Conservation (phyloP, 306 rosid genomes). For the Pterocarpus macrocarpus region DNA sequence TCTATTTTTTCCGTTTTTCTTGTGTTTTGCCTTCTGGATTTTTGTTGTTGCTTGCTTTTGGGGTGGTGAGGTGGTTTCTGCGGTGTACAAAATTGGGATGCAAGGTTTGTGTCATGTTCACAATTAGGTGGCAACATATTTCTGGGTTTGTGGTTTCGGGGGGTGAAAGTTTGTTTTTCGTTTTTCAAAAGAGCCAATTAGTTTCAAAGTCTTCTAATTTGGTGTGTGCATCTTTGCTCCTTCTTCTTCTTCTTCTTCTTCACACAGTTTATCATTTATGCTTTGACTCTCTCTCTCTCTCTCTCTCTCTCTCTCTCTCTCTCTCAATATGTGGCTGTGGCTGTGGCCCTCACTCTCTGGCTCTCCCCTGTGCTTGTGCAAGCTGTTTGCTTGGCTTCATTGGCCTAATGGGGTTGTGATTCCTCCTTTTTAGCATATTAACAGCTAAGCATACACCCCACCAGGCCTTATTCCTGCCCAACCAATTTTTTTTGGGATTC, state of each 20-base stretch:
- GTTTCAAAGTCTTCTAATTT: slow-evolving; percentile 27
- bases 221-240: slow-evolving; percentile 4
- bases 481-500: slow-evolving; percentile 42
- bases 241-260: not conserved
- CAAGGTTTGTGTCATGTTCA: slow-evolving; percentile 13
- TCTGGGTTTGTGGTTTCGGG: not conserved
- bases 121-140: slow-evolving; percentile 23
- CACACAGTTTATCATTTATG: slow-evolving; percentile 10
- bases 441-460: slow-evolving; percentile 48
- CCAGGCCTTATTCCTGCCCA: slow-evolving; percentile 35
- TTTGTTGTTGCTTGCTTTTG: slow-evolving; percentile 23
- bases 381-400: slow-evolving; percentile 32
- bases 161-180: slow-evolving; percentile 6
- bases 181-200: not conserved
- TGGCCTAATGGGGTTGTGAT: slow-evolving; percentile 46
- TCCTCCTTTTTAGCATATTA: slow-evolving; percentile 50
- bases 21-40: slow-evolving; percentile 25
- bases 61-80: not conserved
- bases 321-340: not conserved
- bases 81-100: slow-evolving; percentile 4
- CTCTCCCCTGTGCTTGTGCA: slow-evolving; percentile 23
- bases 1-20: not conserved
- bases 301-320: slow-evolving; percentile 7
- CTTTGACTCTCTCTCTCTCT: slow-evolving; percentile 23
- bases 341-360: slow-evolving; percentile 26